phyloP scores from a whole-genome alignment of 345 rosid genomes.

The Isatis tinctoria region DNA sequence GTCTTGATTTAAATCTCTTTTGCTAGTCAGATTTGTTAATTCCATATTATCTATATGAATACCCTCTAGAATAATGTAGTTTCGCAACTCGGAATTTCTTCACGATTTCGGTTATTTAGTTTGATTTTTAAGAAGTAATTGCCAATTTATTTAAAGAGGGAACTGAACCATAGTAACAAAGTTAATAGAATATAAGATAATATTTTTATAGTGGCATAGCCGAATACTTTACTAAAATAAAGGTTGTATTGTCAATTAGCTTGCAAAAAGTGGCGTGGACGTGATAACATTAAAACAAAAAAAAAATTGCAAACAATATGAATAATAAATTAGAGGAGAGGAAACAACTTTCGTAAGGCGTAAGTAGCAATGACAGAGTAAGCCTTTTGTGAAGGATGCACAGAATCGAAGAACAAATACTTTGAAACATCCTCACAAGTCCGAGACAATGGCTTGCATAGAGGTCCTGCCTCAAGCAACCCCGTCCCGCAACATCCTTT shows the following conservation, averaged over 20 bases:
- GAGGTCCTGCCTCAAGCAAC: conserved; percentile 26
- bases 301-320: background rate
- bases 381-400: conserved; percentile 31
- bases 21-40: background rate
- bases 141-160: background rate
- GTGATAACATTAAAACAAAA: background rate
- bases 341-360: background rate
- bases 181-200: background rate
- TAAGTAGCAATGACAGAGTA: conserved; percentile 28
- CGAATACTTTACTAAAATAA: background rate
- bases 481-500: conserved; percentile 41
- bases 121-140: background rate
- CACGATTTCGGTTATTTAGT: background rate
- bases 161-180: background rate
- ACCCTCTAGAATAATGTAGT: background rate
- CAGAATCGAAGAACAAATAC: conserved; percentile 32
- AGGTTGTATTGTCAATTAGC: background rate
- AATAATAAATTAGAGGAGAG: conserved; percentile 6
- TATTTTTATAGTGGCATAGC: background rate
- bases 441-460: conserved; percentile 17
- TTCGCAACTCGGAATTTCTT: background rate
- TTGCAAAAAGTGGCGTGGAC: background rate
- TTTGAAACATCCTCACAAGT: conserved; percentile 23
- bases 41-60: background rate
- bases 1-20: background rate